phyloP scores from a whole-genome alignment of 306 rosid species.

The Boehmeria nivea region DNA sequence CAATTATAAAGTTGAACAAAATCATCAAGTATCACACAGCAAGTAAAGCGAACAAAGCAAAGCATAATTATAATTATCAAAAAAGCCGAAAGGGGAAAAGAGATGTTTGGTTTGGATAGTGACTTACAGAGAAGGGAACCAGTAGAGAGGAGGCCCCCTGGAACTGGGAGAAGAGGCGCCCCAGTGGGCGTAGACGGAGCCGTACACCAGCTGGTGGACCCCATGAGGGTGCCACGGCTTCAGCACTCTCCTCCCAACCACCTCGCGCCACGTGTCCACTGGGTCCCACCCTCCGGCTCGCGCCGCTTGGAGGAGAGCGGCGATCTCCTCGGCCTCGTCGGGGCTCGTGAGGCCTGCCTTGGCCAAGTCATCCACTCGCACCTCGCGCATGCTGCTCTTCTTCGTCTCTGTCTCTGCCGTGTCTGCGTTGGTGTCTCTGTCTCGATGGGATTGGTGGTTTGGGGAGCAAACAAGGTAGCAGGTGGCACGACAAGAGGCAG shows the following conservation, averaged over 20 bases:
- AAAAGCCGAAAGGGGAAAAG: too few species aligned
- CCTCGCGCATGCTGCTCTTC: conserved; percentile 35
- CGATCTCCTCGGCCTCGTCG: conserved; percentile 43
- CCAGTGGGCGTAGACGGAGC: conserved; percentile 46
- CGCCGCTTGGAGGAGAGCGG: neutral
- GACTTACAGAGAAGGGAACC: conserved; percentile 82
- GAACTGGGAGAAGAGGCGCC: conserved; percentile 21
- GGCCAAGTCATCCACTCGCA: conserved; percentile 44
- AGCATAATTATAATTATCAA: too few species aligned
- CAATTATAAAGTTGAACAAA: too few species aligned
- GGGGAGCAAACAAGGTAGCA: too few species aligned
- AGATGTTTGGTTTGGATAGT: too few species aligned
- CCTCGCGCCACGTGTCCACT: conserved; percentile 40
- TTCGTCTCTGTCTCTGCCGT: conserved; percentile 28
- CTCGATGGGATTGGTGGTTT: neutral
- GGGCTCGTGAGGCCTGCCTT: conserved; percentile 37
- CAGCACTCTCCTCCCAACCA: conserved; percentile 47
- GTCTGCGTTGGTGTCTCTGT: neutral
- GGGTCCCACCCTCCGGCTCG: conserved; percentile 26
- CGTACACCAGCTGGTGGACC: conserved; percentile 55
- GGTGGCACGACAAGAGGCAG: too few species aligned
- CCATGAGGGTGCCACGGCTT: conserved; percentile 57
- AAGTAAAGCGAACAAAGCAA: too few species aligned
- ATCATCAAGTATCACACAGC: too few species aligned
- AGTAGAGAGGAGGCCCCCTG: conserved; percentile 59